Conservation (phyloP, 257 asterid species). For the Nicotiana obtusifolia region DNA sequence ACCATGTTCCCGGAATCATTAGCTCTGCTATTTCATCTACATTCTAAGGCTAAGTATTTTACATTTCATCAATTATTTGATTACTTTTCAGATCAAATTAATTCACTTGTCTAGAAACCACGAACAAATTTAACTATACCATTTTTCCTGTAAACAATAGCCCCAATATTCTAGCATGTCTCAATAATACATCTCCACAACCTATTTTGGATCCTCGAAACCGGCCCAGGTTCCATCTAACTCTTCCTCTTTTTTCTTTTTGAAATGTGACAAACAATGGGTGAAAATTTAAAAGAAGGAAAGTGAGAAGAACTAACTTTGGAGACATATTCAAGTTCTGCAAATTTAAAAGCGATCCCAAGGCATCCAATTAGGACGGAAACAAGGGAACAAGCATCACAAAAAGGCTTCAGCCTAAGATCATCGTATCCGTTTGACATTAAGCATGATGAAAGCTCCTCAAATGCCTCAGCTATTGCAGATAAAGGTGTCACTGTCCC, state of each 20-base stretch:
- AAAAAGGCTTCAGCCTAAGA: constrained; percentile 70
- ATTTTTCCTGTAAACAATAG: no score
- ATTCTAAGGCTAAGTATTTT: no score
- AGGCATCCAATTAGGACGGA: constrained; percentile 81
- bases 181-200: background rate
- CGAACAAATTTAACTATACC: no score
- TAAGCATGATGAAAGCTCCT: constrained; percentile 54
- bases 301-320: constrained; percentile 48
- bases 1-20: no score
- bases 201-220: background rate
- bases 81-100: no score
- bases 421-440: constrained; percentile 41
- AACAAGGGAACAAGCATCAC: constrained; percentile 85
- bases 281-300: background rate
- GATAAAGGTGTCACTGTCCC: constrained; percentile 52
- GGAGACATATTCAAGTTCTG: constrained; percentile 74
- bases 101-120: no score
- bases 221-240: background rate
- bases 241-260: no score
- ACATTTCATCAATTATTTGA: no score
- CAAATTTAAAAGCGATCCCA: constrained; percentile 90
- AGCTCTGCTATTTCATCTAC: no score
- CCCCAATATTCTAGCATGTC: background rate
- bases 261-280: background rate
- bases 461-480: constrained; percentile 87